Evolutionary conservation across 192 early-diverging fungal genomes (phyloP), one percentile per base, ranked within the genome.

Genomic region (Ramicandelaber brevisporus): DNA sequence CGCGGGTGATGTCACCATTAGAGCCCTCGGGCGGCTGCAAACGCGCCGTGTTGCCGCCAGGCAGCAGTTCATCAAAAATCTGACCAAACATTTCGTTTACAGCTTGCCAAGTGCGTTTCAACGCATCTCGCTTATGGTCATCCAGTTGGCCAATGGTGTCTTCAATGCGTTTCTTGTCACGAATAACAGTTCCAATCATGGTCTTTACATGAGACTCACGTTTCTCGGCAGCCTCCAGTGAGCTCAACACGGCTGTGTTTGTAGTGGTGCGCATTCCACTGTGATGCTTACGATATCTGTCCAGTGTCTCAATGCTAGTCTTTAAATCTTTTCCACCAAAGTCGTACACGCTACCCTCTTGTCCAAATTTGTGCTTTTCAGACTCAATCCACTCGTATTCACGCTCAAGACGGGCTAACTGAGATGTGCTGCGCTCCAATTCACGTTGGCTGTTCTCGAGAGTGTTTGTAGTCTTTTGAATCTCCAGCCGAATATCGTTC

Each of bases 71-170:
- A 11, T 65, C 80, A 58, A 99, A 96, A 31, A 99, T 99, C 5
- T 55, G 56, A 5, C 90, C 88, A 68, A 99, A 99, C 43, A 96
- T 88, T 69, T 50, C 52, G 52, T 88, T 84, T 13, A 99, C 93
- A 45, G 79, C 73, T 35, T 63, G 55, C 68, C 79, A 96, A 3
- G 93, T 99, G 23, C 61, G 65, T 35, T 71, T 62, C 11, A 99
- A 54, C 6, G 80, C 72, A 34, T 92, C 84, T 22, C 65, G 68
- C 46, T 93, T 96, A 50, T 84, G 76, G 33, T 80, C 59, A 34
- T 92, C 90, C 14, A 99, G 50, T 5, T 70, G 68, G 5, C 40
- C 60, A 19, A 99, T 81, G 1, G 93, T 99, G 13, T 84, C 72
- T 34, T 90, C 74, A 35, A 99, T 99, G 45, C 89, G 92, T 28